Conservation (phyloP, 805 yeast species). For the Yamadazyma paraphyllophila region DNA sequence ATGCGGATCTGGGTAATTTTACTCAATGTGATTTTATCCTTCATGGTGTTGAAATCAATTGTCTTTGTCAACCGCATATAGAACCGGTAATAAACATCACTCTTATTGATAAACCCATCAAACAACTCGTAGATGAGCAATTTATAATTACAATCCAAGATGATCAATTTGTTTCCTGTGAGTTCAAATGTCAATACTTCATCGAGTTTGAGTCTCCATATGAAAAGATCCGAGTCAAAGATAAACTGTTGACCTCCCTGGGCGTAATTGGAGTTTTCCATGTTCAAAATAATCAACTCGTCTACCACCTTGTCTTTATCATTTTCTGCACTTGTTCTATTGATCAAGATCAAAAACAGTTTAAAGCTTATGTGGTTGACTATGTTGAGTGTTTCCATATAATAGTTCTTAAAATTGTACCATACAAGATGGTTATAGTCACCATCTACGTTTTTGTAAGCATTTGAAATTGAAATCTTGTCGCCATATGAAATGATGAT, state of each 20-base stretch:
- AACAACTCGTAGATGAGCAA: constrained; percentile 9
- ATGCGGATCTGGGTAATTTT: constrained; percentile 23
- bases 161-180: constrained; percentile 8
- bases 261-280: constrained; percentile 31
- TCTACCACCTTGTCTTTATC: constrained; percentile 22
- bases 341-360: constrained; percentile 32
- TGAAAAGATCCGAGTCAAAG: constrained; percentile 38
- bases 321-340: constrained; percentile 22
- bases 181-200: constrained; percentile 9
- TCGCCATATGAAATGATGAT: constrained; percentile 29
- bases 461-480: constrained; percentile 29
- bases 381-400: constrained; percentile 31
- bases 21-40: constrained; percentile 22
- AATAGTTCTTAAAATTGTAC: constrained; percentile 37
- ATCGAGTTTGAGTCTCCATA: constrained; percentile 28
- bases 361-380: constrained; percentile 35
- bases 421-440: constrained; percentile 35
- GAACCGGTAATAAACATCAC: constrained; percentile 20
- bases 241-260: constrained; percentile 29
- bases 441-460: constrained; percentile 18
- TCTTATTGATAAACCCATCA: constrained; percentile 10
- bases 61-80: constrained; percentile 29
- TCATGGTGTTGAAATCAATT: constrained; percentile 34
- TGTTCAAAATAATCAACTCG: constrained; percentile 36
- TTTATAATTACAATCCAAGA: constrained; percentile 10